These are phyloP conservation scores for Hypoxylon crocopeplum DNA, from an alignment of 495 filamentous ascomycete genomes.

Conservation along the genomic window DNA sequence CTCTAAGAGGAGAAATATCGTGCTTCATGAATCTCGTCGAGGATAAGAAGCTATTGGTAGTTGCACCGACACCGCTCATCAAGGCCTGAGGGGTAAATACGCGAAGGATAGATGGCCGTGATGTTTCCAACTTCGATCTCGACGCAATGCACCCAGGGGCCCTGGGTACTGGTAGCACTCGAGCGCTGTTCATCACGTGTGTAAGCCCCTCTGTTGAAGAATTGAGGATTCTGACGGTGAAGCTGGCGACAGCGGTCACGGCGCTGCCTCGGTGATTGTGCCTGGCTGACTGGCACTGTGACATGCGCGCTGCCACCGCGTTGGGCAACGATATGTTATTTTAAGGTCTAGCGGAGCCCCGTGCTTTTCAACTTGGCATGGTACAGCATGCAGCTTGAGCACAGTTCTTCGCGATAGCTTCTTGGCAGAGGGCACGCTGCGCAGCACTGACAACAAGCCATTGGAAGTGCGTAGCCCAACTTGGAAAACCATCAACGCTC, in stretches of 20 bases:
- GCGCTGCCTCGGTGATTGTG: constrained; percentile 34
- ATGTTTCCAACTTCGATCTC: too few relatives aligned
- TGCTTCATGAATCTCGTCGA: too few relatives aligned
- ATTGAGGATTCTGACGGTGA: constrained; percentile 17
- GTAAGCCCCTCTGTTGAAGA: too few relatives aligned
- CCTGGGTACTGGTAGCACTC: too few relatives aligned
- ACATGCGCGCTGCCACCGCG: constrained; percentile 18
- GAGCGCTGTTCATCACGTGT: too few relatives aligned
- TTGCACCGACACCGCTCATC: too few relatives aligned
- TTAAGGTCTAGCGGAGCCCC: constrained; percentile 19
- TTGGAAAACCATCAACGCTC: constrained; percentile 12
- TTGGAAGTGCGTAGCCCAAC: background rate
- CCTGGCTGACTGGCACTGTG: constrained; percentile 23
- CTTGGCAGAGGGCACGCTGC: constrained; percentile 20
- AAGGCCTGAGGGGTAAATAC: too few relatives aligned
- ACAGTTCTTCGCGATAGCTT: constrained; percentile 20
- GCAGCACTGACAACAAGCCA: constrained; percentile 1
- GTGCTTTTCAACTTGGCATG: constrained; percentile 27
- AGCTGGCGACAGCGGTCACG: constrained; percentile 24
- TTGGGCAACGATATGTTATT: constrained; percentile 31
- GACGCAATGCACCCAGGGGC: too few relatives aligned
- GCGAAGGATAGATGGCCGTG: too few relatives aligned
- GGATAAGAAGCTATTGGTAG: too few relatives aligned
- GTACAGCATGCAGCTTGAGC: constrained; percentile 26
- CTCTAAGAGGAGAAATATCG: too few relatives aligned